Percentiles rank a stretch among this genome's conserved stretches.
phyloP scores from a whole-genome alignment of 2,329 filamentous ascomycete species.

The Mycosphaerelloides madeirae region DNA sequence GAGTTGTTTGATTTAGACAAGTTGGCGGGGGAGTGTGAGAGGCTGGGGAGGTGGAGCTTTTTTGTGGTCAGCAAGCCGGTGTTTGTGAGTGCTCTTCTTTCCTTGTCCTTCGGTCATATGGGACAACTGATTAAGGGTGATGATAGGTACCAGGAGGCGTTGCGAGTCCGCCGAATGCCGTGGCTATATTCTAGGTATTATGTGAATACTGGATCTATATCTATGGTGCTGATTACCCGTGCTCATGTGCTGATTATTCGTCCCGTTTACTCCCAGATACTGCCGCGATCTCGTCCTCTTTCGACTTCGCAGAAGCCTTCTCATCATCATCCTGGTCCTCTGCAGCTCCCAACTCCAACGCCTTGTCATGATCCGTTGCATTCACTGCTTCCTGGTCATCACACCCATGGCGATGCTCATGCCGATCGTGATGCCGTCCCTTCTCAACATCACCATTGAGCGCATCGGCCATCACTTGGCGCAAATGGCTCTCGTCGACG shows the following conservation, averaged over 20 bases:
- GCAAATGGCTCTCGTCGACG: constrained; percentile 13
- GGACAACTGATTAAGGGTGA: constrained; percentile 26
- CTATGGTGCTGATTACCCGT: too few relatives aligned
- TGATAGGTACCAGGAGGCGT: constrained; percentile 34
- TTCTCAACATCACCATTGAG: constrained; percentile 32
- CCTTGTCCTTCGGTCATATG: too few relatives aligned
- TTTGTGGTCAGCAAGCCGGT: constrained; percentile 47
- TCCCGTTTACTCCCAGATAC: too few relatives aligned
- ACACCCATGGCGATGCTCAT: constrained; percentile 19
- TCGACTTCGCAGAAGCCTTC: not conserved
- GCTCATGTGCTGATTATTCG: too few relatives aligned
- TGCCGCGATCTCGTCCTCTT: not conserved
- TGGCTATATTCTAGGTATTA: constrained; percentile 35
- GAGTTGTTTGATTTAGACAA: constrained; percentile 49
- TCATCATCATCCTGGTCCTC: constrained; percentile 20
- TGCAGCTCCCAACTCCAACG: constrained; percentile 25
- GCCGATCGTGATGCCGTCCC: constrained; percentile 14
- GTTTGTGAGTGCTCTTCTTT: constrained; percentile 35
- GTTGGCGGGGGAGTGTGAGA: constrained; percentile 39
- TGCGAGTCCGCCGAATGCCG: constrained; percentile 36
- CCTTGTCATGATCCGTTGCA: constrained; percentile 24
- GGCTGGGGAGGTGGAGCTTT: constrained; percentile 41
- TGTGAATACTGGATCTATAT: not conserved
- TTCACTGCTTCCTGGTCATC: constrained; percentile 26
- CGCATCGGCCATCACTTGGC: constrained; percentile 15